Evolutionary conservation across 116 monocot species (phyloP), one percentile per base, ranked within the genome.

Genomic region (Papilionanthe hybrid): DNA sequence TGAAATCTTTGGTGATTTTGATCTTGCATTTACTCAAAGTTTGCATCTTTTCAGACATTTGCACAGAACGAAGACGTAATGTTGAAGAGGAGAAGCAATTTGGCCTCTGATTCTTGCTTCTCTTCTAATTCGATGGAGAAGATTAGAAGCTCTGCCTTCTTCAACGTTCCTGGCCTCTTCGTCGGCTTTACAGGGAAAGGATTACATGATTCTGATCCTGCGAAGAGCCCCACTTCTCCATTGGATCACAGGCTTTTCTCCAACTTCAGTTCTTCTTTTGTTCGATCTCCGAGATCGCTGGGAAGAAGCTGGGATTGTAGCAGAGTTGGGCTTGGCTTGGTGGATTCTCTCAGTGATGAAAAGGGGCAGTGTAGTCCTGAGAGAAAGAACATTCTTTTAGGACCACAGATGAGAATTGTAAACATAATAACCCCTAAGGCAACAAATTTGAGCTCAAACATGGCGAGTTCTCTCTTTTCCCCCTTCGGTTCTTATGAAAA

Each of bases 191-290:
- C 63, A 55, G 55, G 87, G 32, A 96, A 92, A 78, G 60, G 82
- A 41, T 56, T 69, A 25, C 53, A 78, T 15, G 85, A 89, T 75
- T 53, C 42, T 72, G 94, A 92, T 79, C 81, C 95, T 2, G 82
- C 85, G 13, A 90, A 80, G 77, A 98, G 98, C 89, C 98, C 98
- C 7, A 98, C 94, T 15, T 98, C 98, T 29, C 93, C 94, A 12
- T 82, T 98, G 79, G 98, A 94, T 42, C 80, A 60, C 86, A 92
- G 78, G 89, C 63, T 82, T 37, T 87, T 92, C 72, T 78, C 89
- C 84, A 86, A 80, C 78, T 58, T 83, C 2, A 32, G 85, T 29
- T 84, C 29, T 82, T 77, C 86, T n/a, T 87, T 84, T 50, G 58
- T 78, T 43, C 53, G 69, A 9, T 90, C 85, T 32, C 91, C 88